Percentiles rank a stretch among this genome's conserved stretches.
phyloP scores from a whole-genome alignment of 768 basidiomycete species.

The Mycena filopes region DNA sequence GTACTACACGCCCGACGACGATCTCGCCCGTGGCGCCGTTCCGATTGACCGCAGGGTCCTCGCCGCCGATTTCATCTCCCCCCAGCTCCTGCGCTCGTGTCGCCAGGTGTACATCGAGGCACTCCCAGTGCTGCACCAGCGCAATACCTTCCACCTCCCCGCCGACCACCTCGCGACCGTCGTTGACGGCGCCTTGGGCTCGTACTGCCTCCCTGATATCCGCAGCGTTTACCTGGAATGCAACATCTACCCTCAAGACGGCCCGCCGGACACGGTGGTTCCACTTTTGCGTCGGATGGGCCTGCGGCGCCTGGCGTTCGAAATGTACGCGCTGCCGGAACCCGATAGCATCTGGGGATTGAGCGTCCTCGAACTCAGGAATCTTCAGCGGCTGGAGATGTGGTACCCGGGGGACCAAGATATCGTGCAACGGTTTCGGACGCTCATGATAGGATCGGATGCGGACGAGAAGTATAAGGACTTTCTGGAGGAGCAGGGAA shows the following conservation, averaged over 20 bases:
- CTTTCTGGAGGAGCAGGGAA: background rate
- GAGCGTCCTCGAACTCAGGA: background rate
- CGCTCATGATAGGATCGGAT: constrained; percentile 5
- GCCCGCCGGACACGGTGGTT: background rate
- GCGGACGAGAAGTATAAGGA: constrained; percentile 3
- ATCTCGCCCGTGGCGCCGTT: background rate
- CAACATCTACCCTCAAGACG: background rate
- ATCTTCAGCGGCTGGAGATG: background rate
- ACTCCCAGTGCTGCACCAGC: constrained; percentile 1
- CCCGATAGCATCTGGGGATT: background rate
- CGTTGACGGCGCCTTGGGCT: background rate
- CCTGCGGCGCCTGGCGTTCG: background rate
- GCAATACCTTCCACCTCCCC: constrained; percentile 13
- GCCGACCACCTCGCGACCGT: background rate
- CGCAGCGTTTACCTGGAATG: background rate
- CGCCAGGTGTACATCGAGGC: constrained; percentile 24
- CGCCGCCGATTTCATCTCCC: background rate
- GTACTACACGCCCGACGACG: background rate
- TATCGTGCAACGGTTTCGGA: background rate
- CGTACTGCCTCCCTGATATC: constrained; percentile 6
- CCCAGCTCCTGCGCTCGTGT: constrained; percentile 10
- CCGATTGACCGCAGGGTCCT: background rate
- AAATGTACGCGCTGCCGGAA: background rate
- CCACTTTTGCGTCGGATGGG: constrained; percentile 1
- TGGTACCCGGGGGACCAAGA: background rate